Conservation (phyloP, 805 yeast genomes). For the Maudiozyma saulgeensis region DNA sequence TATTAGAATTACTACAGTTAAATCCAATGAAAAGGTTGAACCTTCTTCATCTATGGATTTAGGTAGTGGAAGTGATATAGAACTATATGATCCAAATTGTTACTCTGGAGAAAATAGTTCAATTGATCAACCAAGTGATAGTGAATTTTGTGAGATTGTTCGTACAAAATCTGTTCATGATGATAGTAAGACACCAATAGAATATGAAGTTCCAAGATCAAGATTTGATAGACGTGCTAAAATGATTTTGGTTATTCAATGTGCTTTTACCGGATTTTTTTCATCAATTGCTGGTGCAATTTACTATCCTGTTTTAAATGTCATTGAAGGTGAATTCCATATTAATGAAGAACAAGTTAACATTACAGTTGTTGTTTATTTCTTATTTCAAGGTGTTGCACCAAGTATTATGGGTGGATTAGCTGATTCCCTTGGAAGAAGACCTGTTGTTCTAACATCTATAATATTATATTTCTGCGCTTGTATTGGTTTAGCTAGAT, state of each 20-base stretch:
- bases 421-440: constrained; percentile 63
- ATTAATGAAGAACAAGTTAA: constrained; percentile 52
- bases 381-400: constrained; percentile 64
- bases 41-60: neutral
- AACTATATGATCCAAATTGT: neutral
- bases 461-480: constrained; percentile 48
- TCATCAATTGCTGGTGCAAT: constrained; percentile 70
- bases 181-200: constrained; percentile 1
- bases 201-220: constrained; percentile 31
- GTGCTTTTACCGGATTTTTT: constrained; percentile 46
- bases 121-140: neutral
- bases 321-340: constrained; percentile 44
- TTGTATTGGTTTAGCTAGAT: constrained; percentile 55
- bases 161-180: constrained; percentile 6
- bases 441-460: constrained; percentile 54
- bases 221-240: constrained; percentile 37
- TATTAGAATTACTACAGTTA: neutral
- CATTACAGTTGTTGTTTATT: constrained; percentile 66
- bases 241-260: constrained; percentile 31
- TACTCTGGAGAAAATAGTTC: neutral
- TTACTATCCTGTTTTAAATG: constrained; percentile 67
- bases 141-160: neutral
- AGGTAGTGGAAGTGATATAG: neutral
- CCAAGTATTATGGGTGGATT: constrained; percentile 62
- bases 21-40: neutral